phyloP scores from a whole-genome alignment of 495 filamentous ascomycete species.

The Talaromyces ruber region DNA sequence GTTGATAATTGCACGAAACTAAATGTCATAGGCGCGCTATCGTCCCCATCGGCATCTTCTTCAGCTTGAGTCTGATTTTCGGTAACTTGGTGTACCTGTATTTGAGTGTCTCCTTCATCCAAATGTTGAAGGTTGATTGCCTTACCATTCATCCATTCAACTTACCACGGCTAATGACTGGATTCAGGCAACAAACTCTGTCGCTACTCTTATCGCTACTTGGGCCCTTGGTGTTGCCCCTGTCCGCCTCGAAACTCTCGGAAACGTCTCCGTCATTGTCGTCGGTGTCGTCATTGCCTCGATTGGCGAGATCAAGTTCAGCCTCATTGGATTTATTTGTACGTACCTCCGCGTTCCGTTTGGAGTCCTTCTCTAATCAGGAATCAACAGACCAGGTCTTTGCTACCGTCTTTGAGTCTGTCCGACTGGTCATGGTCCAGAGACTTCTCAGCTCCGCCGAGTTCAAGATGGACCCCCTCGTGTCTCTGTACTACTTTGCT shows the following conservation, averaged over 20 bases:
- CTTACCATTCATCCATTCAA: neutral
- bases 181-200: conserved; percentile 71
- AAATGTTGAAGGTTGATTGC: conserved; percentile 76
- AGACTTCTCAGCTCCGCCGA: conserved; percentile 72
- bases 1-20: neutral
- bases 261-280: conserved; percentile 78
- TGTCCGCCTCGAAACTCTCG: conserved; percentile 62
- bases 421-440: conserved; percentile 82
- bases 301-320: conserved; percentile 82
- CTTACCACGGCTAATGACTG: neutral
- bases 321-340: conserved; percentile 67
- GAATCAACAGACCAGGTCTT: conserved; percentile 46
- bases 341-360: neutral
- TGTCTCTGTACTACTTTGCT: conserved; percentile 90
- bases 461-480: conserved; percentile 92
- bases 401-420: conserved; percentile 77
- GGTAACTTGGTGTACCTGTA: conserved; percentile 85
- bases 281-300: conserved; percentile 79
- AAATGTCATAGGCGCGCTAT: conserved; percentile 49
- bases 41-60: conserved; percentile 82
- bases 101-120: conserved; percentile 83
- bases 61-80: conserved; percentile 84
- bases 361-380: neutral
- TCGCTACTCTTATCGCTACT: conserved; percentile 70
- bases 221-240: conserved; percentile 68